Percentiles rank a stretch among this genome's conserved stretches.
These are phyloP conservation scores for Podospora didyma DNA, from an alignment of 495 filamentous ascomycete genomes.

Conservation along the genomic window DNA sequence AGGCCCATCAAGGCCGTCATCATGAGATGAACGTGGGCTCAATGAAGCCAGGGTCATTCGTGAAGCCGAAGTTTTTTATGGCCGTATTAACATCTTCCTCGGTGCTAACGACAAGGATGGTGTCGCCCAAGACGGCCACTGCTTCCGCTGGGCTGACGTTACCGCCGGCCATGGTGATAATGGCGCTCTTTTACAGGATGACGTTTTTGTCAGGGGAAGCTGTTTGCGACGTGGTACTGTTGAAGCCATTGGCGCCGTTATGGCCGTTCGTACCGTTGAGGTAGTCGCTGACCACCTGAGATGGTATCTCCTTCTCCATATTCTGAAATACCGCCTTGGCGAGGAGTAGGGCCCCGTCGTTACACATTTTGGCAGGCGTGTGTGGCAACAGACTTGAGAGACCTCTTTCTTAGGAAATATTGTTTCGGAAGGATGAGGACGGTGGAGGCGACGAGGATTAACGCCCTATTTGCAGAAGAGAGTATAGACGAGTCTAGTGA, in stretches of 20 bases:
- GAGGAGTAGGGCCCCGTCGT: not conserved
- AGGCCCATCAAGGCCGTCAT: not conserved
- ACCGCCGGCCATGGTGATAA: slow-evolving; percentile 10
- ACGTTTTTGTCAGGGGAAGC: too few species aligned
- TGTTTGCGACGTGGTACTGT: too few species aligned
- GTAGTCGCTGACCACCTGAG: not conserved
- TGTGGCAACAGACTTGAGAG: too few species aligned
- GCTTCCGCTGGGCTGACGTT: slow-evolving; percentile 5
- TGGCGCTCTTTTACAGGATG: slow-evolving; percentile 3
- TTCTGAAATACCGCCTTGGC: not conserved
- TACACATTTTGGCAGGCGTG: not conserved
- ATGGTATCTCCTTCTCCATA: not conserved
- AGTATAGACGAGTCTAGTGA: too few species aligned
- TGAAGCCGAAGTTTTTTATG: not conserved
- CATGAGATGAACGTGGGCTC: not conserved
- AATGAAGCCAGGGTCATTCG: not conserved
- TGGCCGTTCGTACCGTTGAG: not conserved
- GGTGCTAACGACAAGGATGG: slow-evolving; percentile 3
- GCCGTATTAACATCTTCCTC: not conserved
- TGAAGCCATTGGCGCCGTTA: not conserved
- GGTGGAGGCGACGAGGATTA: too few species aligned
- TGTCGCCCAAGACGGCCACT: slow-evolving; percentile 7
- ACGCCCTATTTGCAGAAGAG: too few species aligned
- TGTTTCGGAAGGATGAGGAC: too few species aligned
- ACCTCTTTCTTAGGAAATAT: too few species aligned